Evolutionary conservation across 2,329 filamentous ascomycete species (phyloP).

Genomic region (Fusarium praegraminearum): DNA sequence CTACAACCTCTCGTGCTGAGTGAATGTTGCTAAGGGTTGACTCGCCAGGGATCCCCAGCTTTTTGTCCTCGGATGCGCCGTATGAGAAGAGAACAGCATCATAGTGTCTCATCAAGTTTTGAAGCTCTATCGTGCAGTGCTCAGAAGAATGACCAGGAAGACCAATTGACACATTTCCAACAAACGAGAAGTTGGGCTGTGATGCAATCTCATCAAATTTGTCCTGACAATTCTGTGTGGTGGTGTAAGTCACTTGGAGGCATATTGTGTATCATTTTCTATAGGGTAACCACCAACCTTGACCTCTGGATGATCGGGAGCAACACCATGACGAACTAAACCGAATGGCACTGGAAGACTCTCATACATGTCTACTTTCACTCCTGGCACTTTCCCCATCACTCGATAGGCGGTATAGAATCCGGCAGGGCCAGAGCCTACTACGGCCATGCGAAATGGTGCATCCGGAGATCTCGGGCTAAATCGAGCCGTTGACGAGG

Average conservation of each 20-base stretch:
- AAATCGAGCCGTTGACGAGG: constrained; percentile 20
- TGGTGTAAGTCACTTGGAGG: constrained; percentile 9
- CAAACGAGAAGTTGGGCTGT: constrained; percentile 86
- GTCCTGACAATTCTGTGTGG: constrained; percentile 85
- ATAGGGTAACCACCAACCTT: constrained; percentile 70
- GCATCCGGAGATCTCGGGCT: constrained; percentile 52
- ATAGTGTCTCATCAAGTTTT: constrained; percentile 81
- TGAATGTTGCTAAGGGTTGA: constrained; percentile 77
- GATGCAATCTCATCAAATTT: constrained; percentile 91
- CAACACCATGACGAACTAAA: constrained; percentile 91
- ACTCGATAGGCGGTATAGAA: constrained; percentile 94
- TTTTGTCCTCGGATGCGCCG: constrained; percentile 86
- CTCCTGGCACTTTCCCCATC: constrained; percentile 78
- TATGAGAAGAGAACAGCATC: constrained; percentile 94
- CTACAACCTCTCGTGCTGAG: constrained; percentile 92
- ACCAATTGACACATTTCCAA: constrained; percentile 89
- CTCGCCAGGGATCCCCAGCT: constrained; percentile 84
- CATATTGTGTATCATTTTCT: background rate
- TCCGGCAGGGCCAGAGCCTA: constrained; percentile 94
- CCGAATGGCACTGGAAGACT: constrained; percentile 92
- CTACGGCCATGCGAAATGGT: constrained; percentile 83
- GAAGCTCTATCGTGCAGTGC: constrained; percentile 71
- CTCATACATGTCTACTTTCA: constrained; percentile 95
- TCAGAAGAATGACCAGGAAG: constrained; percentile 56
- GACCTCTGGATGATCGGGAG: constrained; percentile 98